phyloP scores from a whole-genome alignment of 441 rosid genomes.

The Populus hybrid region DNA sequence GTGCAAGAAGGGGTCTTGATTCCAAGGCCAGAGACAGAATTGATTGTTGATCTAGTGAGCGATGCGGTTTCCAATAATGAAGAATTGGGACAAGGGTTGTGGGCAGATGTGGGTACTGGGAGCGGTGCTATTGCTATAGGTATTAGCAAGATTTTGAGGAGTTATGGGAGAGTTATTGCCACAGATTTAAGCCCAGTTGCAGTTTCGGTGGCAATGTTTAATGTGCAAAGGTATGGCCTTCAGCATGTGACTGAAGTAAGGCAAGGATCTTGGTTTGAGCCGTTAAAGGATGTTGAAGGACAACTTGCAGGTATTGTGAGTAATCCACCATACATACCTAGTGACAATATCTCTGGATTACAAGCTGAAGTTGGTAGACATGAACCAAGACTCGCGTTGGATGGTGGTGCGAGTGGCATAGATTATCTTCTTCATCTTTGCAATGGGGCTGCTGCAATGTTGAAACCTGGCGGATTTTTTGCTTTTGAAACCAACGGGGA shows the following conservation, averaged over 20 bases:
- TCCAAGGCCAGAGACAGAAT: slow-evolving; percentile 90
- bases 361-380: slow-evolving; percentile 90
- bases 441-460: slow-evolving; percentile 56
- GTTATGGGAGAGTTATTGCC: slow-evolving; percentile 59
- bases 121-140: slow-evolving; percentile 80
- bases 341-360: slow-evolving; percentile 49
- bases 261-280: slow-evolving; percentile 86
- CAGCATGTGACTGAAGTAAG: slow-evolving; percentile 57
- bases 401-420: slow-evolving; percentile 69
- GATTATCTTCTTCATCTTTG: slow-evolving; percentile 69
- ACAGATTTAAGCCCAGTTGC: slow-evolving; percentile 73
- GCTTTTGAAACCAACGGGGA: slow-evolving; percentile 41
- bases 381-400: slow-evolving; percentile 83
- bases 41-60: slow-evolving; percentile 61
- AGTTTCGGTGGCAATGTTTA: slow-evolving; percentile 51
- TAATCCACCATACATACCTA: slow-evolving; percentile 86
- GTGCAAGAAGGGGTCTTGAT: slow-evolving; percentile 90
- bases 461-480: slow-evolving; percentile 80
- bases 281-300: slow-evolving; percentile 59
- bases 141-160: slow-evolving; percentile 46
- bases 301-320: slow-evolving; percentile 71
- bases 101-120: slow-evolving; percentile 86
- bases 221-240: slow-evolving; percentile 62
- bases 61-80: slow-evolving; percentile 32
- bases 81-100: slow-evolving; percentile 41